A percentile compares a stretch with the other conserved stretches of the same genome.
phyloP scores from a whole-genome alignment of 2,329 filamentous ascomycete genomes.

The Ascomycota sp. region DNA sequence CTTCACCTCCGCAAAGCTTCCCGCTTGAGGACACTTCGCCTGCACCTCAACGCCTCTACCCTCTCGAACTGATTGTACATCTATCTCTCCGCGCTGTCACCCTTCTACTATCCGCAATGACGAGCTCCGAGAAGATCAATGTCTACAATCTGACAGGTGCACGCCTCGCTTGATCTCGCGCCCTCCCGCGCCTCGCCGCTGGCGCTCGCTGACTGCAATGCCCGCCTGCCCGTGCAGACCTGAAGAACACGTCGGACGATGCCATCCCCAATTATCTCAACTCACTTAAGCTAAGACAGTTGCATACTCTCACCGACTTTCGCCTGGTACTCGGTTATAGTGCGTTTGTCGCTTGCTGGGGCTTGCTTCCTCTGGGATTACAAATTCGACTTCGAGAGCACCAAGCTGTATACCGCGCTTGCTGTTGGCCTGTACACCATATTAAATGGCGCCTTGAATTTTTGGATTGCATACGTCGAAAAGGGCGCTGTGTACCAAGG shows the following conservation, averaged over 20 bases:
- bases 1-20: no score
- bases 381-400: constrained; percentile 71
- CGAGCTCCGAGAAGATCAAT: constrained; percentile 32
- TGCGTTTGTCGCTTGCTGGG: constrained; percentile 59
- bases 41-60: no score
- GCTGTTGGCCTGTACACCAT: constrained; percentile 65
- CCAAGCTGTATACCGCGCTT: constrained; percentile 58
- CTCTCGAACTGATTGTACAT: no score
- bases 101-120: constrained; percentile 8
- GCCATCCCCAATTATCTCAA: constrained; percentile 86
- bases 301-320: constrained; percentile 62
- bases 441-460: constrained; percentile 58
- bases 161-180: constrained; percentile 1
- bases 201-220: background rate
- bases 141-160: constrained; percentile 48
- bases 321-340: constrained; percentile 67
- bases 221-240: constrained; percentile 34
- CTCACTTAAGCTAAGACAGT: constrained; percentile 65
- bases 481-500: constrained; percentile 67
- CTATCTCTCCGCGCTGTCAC: no score
- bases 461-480: constrained; percentile 75
- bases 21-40: no score
- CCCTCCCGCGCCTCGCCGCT: background rate
- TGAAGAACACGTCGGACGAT: constrained; percentile 94
- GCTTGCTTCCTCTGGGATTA: constrained; percentile 84